A percentile compares a stretch with the other conserved stretches of the same genome.
Evolutionary conservation across 306 rosid species (phyloP).

Genomic region (Cucurbita pepo): DNA sequence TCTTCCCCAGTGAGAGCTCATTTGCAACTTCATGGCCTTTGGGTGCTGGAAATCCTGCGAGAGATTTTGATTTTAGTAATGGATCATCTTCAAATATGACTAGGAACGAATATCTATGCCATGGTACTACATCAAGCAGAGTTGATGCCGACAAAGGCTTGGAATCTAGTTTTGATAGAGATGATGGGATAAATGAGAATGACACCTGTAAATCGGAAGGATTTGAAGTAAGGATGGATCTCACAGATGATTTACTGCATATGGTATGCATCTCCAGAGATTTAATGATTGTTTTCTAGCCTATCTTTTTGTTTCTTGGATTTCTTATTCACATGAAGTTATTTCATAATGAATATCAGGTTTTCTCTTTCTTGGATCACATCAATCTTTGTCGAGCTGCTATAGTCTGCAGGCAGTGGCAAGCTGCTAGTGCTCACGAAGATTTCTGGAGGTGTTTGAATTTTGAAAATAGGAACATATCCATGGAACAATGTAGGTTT

Average conservation of each 20-base stretch:
- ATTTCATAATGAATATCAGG: conserved; percentile 26
- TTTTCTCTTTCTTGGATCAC: conserved; percentile 91
- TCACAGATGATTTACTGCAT: conserved; percentile 87
- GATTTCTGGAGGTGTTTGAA: conserved; percentile 89
- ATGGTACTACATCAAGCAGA: conserved; percentile 23
- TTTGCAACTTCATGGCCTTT: conserved; percentile 28
- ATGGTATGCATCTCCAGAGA: conserved; percentile 35
- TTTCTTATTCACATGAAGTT: not conserved
- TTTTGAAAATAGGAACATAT: conserved; percentile 79
- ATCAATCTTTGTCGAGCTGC: conserved; percentile 87
- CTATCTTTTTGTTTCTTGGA: not conserved
- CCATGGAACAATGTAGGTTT: conserved; percentile 78
- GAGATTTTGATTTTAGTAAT: conserved; percentile 20
- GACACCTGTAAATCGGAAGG: conserved; percentile 39
- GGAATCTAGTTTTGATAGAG: conserved; percentile 29
- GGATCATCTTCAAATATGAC: conserved; percentile 18
- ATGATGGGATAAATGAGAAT: conserved; percentile 27
- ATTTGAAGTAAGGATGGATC: conserved; percentile 77
- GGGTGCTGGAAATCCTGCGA: conserved; percentile 29
- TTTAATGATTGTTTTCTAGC: not conserved
- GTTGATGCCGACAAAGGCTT: conserved; percentile 20
- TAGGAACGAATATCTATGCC: conserved; percentile 26
- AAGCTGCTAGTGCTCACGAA: conserved; percentile 87
- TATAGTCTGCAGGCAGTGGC: conserved; percentile 89
- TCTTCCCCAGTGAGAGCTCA: conserved; percentile 39